Evolutionary conservation across 169 alveolate species (phyloP).

Genomic region (Plasmodium billcollinsi): DNA sequence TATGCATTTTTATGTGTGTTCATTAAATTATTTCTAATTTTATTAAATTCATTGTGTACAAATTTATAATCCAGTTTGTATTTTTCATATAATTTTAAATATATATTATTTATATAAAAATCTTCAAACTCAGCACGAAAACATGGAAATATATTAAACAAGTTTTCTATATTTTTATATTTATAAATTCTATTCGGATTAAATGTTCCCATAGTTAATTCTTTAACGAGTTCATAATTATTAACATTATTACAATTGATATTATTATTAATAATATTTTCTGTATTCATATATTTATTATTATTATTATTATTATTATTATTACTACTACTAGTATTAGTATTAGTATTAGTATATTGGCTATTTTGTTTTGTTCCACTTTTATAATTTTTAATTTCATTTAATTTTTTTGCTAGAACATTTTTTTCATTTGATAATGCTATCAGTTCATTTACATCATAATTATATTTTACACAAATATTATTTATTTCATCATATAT

Average conservation of each 20-base stretch:
- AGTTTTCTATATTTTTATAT: slow-evolving; percentile 53
- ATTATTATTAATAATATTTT: neutral
- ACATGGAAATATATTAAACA: slow-evolving; percentile 44
- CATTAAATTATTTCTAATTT: slow-evolving; percentile 17
- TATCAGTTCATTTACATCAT: slow-evolving; percentile 38
- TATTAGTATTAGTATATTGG: neutral
- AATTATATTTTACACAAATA: slow-evolving; percentile 34
- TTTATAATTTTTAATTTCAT: neutral
- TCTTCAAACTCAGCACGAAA: slow-evolving; percentile 29
- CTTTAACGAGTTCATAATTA: slow-evolving; percentile 14
- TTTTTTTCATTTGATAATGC: slow-evolving; percentile 6
- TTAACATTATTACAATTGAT: neutral
- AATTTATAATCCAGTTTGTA: slow-evolving; percentile 13
- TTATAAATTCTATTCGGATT: slow-evolving; percentile 12
- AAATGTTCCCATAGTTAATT: slow-evolving; percentile 44
- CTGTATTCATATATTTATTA: no score
- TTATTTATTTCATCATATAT: slow-evolving; percentile 43
- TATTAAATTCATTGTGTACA: slow-evolving; percentile 19
- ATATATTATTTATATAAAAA: slow-evolving; percentile 40
- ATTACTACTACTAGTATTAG: neutral
- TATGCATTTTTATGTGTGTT: slow-evolving; percentile 21
- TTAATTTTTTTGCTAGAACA: neutral
- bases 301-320: neutral
- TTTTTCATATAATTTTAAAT: slow-evolving; percentile 42
- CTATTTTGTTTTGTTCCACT: neutral